These are phyloP conservation scores for Fusarium scirpi DNA, from an alignment of 2,329 filamentous ascomycete species.

Conservation along the genomic window DNA sequence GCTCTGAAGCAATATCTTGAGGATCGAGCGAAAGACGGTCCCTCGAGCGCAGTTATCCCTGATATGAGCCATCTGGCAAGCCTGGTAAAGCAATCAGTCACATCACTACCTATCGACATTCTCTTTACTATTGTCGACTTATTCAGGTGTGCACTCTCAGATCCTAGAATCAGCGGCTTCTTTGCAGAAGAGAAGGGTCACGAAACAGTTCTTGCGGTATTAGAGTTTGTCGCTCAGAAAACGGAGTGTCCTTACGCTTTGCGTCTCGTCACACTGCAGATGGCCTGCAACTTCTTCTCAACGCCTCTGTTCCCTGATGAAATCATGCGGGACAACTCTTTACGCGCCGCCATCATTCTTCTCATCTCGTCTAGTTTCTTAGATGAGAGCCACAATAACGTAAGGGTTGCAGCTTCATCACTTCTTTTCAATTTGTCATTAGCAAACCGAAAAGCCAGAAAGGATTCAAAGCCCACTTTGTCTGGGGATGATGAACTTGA, in stretches of 20 bases:
- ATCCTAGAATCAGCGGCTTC: constrained; percentile 82
- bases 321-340: constrained; percentile 63
- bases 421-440: constrained; percentile 85
- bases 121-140: constrained; percentile 90
- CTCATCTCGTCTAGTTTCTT: constrained; percentile 83
- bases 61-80: constrained; percentile 73
- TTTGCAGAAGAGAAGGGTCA: constrained; percentile 81
- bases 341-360: constrained; percentile 71
- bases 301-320: constrained; percentile 76
- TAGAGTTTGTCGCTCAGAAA: constrained; percentile 69
- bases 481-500: constrained; percentile 81
- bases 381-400: constrained; percentile 77
- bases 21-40: constrained; percentile 65
- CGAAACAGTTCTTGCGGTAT: constrained; percentile 70
- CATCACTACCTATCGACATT: constrained; percentile 69
- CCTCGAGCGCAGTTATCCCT: constrained; percentile 76
- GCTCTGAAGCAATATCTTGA: constrained; percentile 79
- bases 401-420: constrained; percentile 84
- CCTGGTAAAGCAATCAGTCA: constrained; percentile 69
- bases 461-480: constrained; percentile 68
- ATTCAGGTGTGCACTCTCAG: constrained; percentile 79
- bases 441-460: constrained; percentile 74
- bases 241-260: constrained; percentile 79
- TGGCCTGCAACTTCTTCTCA: constrained; percentile 87
- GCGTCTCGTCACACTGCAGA: constrained; percentile 84